Base-by-base conservation (phyloP, 352 stramenopile species). In the Phytophthora sansomeana region DNA sequence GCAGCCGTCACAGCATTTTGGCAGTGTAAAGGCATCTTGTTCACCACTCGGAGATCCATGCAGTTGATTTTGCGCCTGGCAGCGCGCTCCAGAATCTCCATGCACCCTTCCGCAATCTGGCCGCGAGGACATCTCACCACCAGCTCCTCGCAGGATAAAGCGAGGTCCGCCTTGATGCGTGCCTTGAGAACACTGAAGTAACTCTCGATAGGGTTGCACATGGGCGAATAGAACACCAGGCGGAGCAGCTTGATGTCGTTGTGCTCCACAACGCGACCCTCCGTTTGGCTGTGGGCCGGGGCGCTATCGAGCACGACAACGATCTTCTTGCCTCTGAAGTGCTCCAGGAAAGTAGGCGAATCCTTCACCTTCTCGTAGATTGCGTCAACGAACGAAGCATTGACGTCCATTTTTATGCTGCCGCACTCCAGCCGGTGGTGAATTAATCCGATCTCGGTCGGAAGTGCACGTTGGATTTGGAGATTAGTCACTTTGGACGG, bases 291-390 rank as follows among this genome's bases (percentile, higher is more conserved):
- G 13, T 59, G 38, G 11, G 51, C 51, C 4, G 52, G 35, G 11
- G 39, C 26, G 39, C 50, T 59, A 28, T 42, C 39, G 0, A 59
- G n/a, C 19, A 59, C 39, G 5, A 33, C 39, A 7, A 50, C 52
- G 21, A 59, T 35, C 52, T 21, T 55, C 11, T 62, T 62, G 0
- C 19, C 54, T 2, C 4, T 6, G 19, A 39, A 52, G 30, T 54
- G 26, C 13, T 62, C 42, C 14, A 16, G 54, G n/a, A 47, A 62
- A 13, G 38, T 13, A 2, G 1, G 0, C 1, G 54, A 62, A 2
- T 14, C 11, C 32, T 54, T 53, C 1, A 54, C 42, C 2, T 26
- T 51, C 1, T 14, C 10, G 39, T 48, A 39, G 13, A 62, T 46
- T 4, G 39, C 32, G 17, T 54, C 19, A 8, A 54, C 38, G 13